A percentile compares a stretch with the other conserved stretches of the same genome.
phyloP scores from a whole-genome alignment of 345 rosid genomes.

The Salix brachista region DNA sequence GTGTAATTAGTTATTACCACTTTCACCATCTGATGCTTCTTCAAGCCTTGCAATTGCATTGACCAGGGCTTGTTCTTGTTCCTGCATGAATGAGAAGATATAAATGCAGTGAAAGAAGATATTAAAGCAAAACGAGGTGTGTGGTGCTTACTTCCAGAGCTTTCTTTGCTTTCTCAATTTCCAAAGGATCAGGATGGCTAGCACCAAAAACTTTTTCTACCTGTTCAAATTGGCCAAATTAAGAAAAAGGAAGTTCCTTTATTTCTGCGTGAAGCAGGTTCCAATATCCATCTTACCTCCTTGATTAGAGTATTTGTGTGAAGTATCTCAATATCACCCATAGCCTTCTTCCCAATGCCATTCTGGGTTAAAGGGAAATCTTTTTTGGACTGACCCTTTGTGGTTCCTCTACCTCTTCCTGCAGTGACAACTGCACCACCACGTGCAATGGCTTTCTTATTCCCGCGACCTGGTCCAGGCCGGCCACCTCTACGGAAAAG shows the following conservation, averaged over 20 bases:
- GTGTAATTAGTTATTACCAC: conserved; percentile 79
- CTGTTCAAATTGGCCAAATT: conserved; percentile 36
- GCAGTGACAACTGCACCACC: conserved; percentile 54
- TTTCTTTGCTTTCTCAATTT: conserved; percentile 84
- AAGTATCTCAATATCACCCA: conserved; percentile 84
- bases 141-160: conserved; percentile 57
- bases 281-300: conserved; percentile 52
- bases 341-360: conserved; percentile 68
- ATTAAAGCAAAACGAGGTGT: neutral
- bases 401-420: conserved; percentile 83
- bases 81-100: conserved; percentile 40
- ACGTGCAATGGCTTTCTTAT: conserved; percentile 57
- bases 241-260: conserved; percentile 2
- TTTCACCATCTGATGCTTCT: conserved; percentile 95
- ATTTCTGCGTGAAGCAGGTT: neutral
- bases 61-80: conserved; percentile 84
- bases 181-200: conserved; percentile 58
- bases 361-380: conserved; percentile 54
- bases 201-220: conserved; percentile 79
- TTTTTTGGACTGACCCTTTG: conserved; percentile 45
- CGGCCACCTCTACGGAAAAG: conserved; percentile 66
- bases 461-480: conserved; percentile 76
- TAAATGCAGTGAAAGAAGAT: neutral
- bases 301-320: conserved; percentile 80
- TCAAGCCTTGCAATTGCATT: conserved; percentile 89